Base-by-base conservation (phyloP, 2,329 filamentous ascomycete species). In the Aspergillus fischeri region DNA sequence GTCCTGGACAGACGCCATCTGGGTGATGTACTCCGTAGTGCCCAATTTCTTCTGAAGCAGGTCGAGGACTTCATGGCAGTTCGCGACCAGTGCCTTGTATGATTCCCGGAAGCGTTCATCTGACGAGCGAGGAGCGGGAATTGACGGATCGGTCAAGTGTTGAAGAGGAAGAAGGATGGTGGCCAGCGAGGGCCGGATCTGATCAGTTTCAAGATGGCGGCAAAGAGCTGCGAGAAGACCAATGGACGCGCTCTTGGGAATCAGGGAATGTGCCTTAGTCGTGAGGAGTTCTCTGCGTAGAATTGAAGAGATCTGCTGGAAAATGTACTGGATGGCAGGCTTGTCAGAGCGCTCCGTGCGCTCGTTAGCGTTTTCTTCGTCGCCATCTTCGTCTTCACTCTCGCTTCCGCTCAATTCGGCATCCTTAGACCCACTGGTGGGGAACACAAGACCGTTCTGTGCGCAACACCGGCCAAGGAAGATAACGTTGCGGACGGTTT, bases 11-110 rank as follows among this genome's bases (percentile, higher is more conserved):
- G 83, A 82, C 42, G 90, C 75, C 68, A 97, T 80, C 49, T 87
- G 82, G 54, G 82, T 80, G n/a, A 92, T 86, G 75, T 92, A 99
- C 60, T 85, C 85, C 1, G 86, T 84, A 1, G 89, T 91, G 44
- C 93, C 94, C 52, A 96, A 80, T 70, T 90, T 92, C 78, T 87
- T 88, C 77, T 96, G 92, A 58, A 99, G 72, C n/a, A 83, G 77
- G 61, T 91, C 89, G 79, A 97, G 86, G 10, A 92, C 80, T 65
- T 93, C 89, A 63, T 88, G 84, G 4, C 90, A 88, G 56, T 87
- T 86, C 44, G 84, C 81, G 64, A 88, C 86, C 35, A 99, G 79
- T 0, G 80, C 80, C 61, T 91, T 88, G 72, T 92, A 88, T 21
- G 81, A 83, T 5, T 82, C 79, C 63, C 83, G 85, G 78, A 92